Percentiles rank a stretch among this genome's conserved stretches.
Conservation (phyloP, 73 alveolate species). For the Paramecium bursaria region DNA sequence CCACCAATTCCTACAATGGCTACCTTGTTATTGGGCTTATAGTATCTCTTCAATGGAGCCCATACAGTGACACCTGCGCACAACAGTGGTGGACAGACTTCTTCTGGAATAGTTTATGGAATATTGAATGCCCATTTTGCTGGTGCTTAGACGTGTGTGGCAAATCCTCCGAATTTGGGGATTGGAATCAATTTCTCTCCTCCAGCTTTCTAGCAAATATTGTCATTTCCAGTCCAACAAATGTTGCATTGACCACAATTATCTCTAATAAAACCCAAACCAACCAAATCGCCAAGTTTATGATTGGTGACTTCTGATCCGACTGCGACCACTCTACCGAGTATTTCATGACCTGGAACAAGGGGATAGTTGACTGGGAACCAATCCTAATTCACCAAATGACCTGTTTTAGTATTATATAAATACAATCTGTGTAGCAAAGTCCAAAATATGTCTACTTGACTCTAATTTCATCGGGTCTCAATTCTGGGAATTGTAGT, state of each 20-base stretch:
- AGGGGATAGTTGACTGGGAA: conserved; percentile 61
- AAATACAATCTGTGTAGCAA: conserved; percentile 59
- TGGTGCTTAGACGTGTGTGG: conserved; percentile 80
- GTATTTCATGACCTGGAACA: conserved; percentile 73
- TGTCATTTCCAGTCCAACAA: conserved; percentile 76
- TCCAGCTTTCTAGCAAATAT: conserved; percentile 72
- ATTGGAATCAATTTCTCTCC: conserved; percentile 71
- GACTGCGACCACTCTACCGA: conserved; percentile 51
- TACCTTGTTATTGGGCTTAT: conserved; percentile 73
- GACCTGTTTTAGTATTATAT: not conserved
- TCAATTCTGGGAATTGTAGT: conserved; percentile 32
- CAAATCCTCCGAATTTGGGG: conserved; percentile 84
- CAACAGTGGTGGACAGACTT: conserved; percentile 79
- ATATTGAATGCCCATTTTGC: conserved; percentile 74
- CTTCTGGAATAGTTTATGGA: conserved; percentile 71
- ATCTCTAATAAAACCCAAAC: conserved; percentile 77
- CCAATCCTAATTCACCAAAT: conserved; percentile 61
- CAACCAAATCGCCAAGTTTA: conserved; percentile 74
- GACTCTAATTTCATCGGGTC: conserved; percentile 53
- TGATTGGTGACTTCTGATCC: conserved; percentile 66
- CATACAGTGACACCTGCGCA: conserved; percentile 86
- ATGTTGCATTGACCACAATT: conserved; percentile 78
- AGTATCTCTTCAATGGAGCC: conserved; percentile 77
- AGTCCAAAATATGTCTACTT: conserved; percentile 44
- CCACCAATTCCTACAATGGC: conserved; percentile 89